A percentile compares a stretch with the other conserved stretches of the same genome.
Conservation (phyloP, 257 asterid genomes). For the Rhazya stricta region DNA sequence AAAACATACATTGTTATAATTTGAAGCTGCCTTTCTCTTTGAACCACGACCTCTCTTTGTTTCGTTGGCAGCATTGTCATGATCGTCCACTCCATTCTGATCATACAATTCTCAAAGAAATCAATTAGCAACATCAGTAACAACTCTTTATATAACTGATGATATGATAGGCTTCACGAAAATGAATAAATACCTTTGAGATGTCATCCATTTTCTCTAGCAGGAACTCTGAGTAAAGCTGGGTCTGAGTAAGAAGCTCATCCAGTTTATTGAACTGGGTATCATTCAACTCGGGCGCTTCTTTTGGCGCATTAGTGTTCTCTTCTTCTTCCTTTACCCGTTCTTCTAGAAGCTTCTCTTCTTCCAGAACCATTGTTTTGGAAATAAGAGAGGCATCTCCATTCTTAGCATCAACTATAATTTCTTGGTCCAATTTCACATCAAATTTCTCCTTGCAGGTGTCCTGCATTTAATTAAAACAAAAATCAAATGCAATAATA, state of each 20-base stretch:
- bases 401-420: slow-evolving; percentile 26
- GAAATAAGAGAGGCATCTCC: slow-evolving; percentile 39
- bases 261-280: slow-evolving; percentile 68
- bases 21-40: slow-evolving; percentile 64
- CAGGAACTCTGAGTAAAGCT: slow-evolving; percentile 83
- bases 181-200: slow-evolving; percentile 43
- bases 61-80: slow-evolving; percentile 29
- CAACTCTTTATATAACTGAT: neutral
- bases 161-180: slow-evolving; percentile 6
- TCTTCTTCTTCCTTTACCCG: slow-evolving; percentile 52
- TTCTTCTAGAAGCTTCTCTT: slow-evolving; percentile 45
- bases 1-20: slow-evolving; percentile 47
- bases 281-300: slow-evolving; percentile 54
- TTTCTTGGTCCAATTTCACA: slow-evolving; percentile 40
- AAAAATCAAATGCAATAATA: slow-evolving; percentile 8
- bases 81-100: slow-evolving; percentile 56
- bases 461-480: slow-evolving; percentile 39
- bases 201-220: slow-evolving; percentile 96
- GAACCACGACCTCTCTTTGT: slow-evolving; percentile 64
- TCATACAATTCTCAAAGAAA: slow-evolving; percentile 10
- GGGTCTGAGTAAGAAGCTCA: slow-evolving; percentile 93
- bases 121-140: slow-evolving; percentile 13
- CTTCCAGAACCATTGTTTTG: slow-evolving; percentile 52
- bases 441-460: slow-evolving; percentile 38
- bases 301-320: slow-evolving; percentile 26